A percentile compares a stretch with the other conserved stretches of the same genome.
phyloP scores from a whole-genome alignment of 129 eudicot species.

The Heracleum sosnowskyi region DNA sequence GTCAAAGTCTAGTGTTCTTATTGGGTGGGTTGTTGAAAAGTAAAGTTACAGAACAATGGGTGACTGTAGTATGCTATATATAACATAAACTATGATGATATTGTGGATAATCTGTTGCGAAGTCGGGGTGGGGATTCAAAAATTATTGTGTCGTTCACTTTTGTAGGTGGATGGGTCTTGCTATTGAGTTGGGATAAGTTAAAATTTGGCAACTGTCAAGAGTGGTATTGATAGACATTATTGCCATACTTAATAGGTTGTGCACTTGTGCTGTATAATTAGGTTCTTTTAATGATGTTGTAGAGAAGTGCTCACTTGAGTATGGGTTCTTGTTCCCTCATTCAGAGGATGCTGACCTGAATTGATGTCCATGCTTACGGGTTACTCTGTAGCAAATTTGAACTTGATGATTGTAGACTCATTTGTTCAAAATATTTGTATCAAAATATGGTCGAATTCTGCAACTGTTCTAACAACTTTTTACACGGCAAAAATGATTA shows the following conservation, averaged over 20 bases:
- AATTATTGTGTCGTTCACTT: neutral
- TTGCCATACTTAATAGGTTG: neutral
- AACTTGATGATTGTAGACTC: neutral
- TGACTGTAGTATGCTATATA: neutral
- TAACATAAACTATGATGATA: neutral
- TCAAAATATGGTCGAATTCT: neutral
- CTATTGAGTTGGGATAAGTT: neutral
- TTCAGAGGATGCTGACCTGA: neutral
- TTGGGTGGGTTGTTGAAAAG: conserved; percentile 11
- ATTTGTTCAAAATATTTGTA: neutral
- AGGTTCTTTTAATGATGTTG: neutral
- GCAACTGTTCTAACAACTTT: neutral
- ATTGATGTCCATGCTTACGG: neutral
- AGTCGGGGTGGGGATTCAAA: neutral
- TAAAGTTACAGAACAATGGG: neutral
- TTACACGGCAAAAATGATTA: conserved; percentile 8
- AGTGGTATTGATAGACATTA: neutral
- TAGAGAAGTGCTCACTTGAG: neutral
- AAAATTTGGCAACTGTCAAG: neutral
- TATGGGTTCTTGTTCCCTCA: neutral
- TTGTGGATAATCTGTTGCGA: neutral
- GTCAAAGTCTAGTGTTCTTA: neutral
- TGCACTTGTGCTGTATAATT: neutral
- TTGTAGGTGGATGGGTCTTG: neutral
- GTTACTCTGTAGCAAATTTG: neutral